Evolutionary conservation across 768 basidiomycete genomes (phyloP).

Genomic region (Tylopilus intermedius): DNA sequence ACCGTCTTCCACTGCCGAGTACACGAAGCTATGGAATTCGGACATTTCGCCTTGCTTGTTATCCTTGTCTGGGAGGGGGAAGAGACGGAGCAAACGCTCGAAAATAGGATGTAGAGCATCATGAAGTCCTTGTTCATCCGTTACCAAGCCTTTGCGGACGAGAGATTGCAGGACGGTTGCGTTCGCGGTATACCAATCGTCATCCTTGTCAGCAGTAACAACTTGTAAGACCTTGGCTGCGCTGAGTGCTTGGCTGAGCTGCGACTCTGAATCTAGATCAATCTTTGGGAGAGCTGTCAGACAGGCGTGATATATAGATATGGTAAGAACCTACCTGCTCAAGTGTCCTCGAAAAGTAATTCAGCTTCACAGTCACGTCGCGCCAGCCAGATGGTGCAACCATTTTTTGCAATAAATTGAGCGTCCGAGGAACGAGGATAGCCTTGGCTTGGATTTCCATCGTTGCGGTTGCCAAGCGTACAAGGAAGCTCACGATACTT

Average conservation of each 20-base stretch:
- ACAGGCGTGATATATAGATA: not conserved
- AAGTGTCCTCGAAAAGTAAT: constrained; percentile 82
- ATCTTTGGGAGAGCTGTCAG: constrained; percentile 39
- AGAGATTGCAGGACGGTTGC: constrained; percentile 72
- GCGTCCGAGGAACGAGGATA: constrained; percentile 56
- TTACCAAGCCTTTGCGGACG: constrained; percentile 79
- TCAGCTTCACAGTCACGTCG: constrained; percentile 86
- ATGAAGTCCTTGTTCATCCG: constrained; percentile 74
- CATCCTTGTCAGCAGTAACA: constrained; percentile 75
- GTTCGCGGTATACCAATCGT: constrained; percentile 76
- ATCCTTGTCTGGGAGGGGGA: constrained; percentile 76
- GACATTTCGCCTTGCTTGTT: constrained; percentile 64
- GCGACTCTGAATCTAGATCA: constrained; percentile 64
- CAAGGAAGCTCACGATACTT: constrained; percentile 89
- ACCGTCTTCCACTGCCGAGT: constrained; percentile 71
- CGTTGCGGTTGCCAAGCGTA: constrained; percentile 77
- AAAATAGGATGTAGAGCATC: constrained; percentile 81
- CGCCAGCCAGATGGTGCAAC: constrained; percentile 82
- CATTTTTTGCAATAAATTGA: constrained; percentile 68
- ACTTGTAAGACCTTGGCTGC: constrained; percentile 87
- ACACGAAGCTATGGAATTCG: constrained; percentile 75
- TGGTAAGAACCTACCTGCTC: constrained; percentile 51
- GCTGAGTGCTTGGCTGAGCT: constrained; percentile 66
- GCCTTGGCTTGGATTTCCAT: constrained; percentile 41
- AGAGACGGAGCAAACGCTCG: constrained; percentile 69